Base-by-base conservation (phyloP, 2,329 filamentous ascomycete genomes). In the Apiospora arundinis region DNA sequence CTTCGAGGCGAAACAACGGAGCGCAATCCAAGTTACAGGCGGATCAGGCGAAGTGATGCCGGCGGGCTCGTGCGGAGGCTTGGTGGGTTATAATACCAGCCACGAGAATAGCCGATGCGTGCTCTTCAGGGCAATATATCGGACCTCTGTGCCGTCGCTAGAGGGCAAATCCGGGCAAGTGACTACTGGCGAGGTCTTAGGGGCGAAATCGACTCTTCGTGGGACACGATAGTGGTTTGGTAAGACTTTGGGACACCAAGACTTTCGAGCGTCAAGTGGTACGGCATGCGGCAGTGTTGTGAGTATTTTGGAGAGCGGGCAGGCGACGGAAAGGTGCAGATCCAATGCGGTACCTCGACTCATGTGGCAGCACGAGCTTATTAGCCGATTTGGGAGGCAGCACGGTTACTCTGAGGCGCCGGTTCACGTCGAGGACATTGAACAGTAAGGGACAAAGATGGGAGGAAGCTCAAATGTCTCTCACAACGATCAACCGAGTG, bases 151-250 rank as follows among this genome's bases (percentile, higher is more conserved):
- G 56, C 32, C 56, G 56, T 63, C 56, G 56, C 56, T 40, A 14
- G 32, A 32, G 40, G 56, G 32, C 56, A 63, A 40, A 9, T 63
- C 56, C 28, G 32, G 56, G 18, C 56, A 63, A 63, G 32, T 63
- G 28, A 40, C 56, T 63, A 40, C 56, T 63, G 32, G 32, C 66
- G 25, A 46, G 66, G 46, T n/a, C 25, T 37, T 68, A 48, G 66
- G 46, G 66, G 42, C 66, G 32, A 68, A 48, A 48, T 48, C 46
- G 44, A 68, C 78, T 76, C 77, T 80, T 74, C 75, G 85, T 87
- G 79, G 81, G 83, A 87, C 86, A 83, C 83, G 84, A 84, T 84
- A 83, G 82, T 85, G 84, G 83, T 84, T 82, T 79, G 56, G 85
- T 85, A 82, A 84, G 84, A 87, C 85, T 84, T 78, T 63, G 56